Evolutionary conservation across 2,329 filamentous ascomycete species (phyloP), one percentile per base, ranked within the genome.

Genomic region (Plectosphaerella cucumerina): DNA sequence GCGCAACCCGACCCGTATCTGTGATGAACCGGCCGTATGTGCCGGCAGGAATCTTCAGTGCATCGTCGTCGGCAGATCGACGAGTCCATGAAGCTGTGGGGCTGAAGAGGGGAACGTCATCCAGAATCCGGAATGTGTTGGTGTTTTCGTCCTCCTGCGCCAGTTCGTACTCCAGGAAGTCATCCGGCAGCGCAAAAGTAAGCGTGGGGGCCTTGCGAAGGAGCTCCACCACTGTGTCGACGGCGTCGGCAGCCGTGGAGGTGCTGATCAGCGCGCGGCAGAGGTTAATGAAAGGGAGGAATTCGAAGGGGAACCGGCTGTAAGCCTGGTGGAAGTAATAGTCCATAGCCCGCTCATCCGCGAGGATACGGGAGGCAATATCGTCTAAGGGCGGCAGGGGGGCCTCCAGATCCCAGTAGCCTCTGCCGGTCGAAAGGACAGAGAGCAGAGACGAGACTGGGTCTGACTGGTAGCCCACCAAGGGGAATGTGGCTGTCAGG

Each of bases 61-160:
- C 70, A 50, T 81, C 73, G 42, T 78, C 72, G 39, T 72, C 70
- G 15, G 70, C 64, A 8, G 70, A 64, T 31, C 71, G 62, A 53
- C 73, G 69, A 52, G 71, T 73, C 60, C 76, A 73, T 15, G 67
- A 69, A 52, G 76, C 63, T 48, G 71, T 64, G 55, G 75, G 63
- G 5, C 69, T 69, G 54, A 93, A 87, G 3, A 92, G 75, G 2
- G 83, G 75, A 8, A 92, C 70, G 48, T 85, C 77, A 43, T 78
- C 74, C 1, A 77, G 72, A 4, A 97, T 78, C 53, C 81, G 77
- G 53, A 97, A 88, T 17, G 82, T 83, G 59, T 95, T 94, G 22
- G 82, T 84, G 58, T 94, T 92, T 53, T 94, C 89, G 56, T 96
- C 90, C 68, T 97, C 92, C 49, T 88, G 84, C 37, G 87, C 84